Base-by-base conservation (phyloP, 148 eudicot species). In the Linanthus parryae region DNA sequence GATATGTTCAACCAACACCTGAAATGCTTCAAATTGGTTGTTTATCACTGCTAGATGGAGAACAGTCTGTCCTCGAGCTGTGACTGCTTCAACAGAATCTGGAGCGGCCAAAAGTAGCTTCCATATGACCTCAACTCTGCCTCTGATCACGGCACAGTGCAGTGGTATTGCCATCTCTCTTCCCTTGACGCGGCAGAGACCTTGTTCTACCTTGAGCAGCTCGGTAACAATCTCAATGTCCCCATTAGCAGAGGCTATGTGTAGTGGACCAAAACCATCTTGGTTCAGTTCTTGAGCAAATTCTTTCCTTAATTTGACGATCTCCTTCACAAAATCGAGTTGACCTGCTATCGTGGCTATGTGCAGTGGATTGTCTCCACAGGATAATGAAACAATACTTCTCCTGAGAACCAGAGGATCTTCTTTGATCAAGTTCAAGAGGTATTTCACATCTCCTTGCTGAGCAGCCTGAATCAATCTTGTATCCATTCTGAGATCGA, bases 41-140 rank as follows among this genome's bases (percentile, higher is more conserved):
- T 43, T 52, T 38, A 61, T 71, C 12, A 79, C 80, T n/a, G 78
- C 80, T 23, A 80, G 64, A 64, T 77, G 87, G 22, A 84, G 73
- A 56, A 54, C 63, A 1, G 77, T 80, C 54, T 80, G 86, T 7
- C 62, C 62, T 13, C 73, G 62, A 23, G 64, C 71, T 0, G 86
- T 77, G 51, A 68, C 63, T 17, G 68, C 75, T 17, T 42, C 53
- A 7, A 73, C n/a, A 17, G 73, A 65, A 44, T 55, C 71, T 21
- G 44, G 54, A 57, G 68, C 50, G 17, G 25, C 26, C n/a, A 52
- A 59, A 25, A 83, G 57, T 55, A 73, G 33, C 36, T 72, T 78
- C 5, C 13, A 30, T 0, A 79, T 29, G 9, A 79, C 69, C 0
- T 58, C 52, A 23, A 47, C 42, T 52, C 59, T 66, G 8, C 90